Conservation (phyloP, 2,329 filamentous ascomycete genomes). For the Phyllosticta citriasiana region DNA sequence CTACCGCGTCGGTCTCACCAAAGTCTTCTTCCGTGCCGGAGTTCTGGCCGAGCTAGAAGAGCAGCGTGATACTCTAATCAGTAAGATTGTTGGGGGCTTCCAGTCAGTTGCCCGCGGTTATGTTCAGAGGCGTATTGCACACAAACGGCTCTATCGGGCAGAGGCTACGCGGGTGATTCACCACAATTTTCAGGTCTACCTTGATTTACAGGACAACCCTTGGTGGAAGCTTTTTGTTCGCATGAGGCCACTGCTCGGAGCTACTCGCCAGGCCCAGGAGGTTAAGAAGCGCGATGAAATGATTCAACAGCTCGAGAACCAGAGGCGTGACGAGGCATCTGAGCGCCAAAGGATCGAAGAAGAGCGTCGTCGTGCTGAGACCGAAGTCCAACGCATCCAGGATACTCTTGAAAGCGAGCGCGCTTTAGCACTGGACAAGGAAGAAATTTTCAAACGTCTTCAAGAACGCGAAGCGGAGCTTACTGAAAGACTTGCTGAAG, state of each 20-base stretch:
- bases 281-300: constrained; percentile 92
- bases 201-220: constrained; percentile 79
- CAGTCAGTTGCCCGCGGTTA: constrained; percentile 89
- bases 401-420: constrained; percentile 93
- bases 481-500: constrained; percentile 82
- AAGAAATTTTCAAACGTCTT: constrained; percentile 96
- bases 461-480: constrained; percentile 86
- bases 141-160: constrained; percentile 87
- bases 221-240: constrained; percentile 96
- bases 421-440: constrained; percentile 91
- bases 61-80: constrained; percentile 82
- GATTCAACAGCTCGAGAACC: constrained; percentile 77
- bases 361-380: constrained; percentile 75
- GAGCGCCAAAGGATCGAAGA: constrained; percentile 79
- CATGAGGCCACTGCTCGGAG: constrained; percentile 90
- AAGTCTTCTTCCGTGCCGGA: constrained; percentile 95
- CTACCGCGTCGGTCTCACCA: constrained; percentile 89
- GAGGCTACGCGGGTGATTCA: constrained; percentile 94
- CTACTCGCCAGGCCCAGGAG: constrained; percentile 82
- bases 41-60: constrained; percentile 96
- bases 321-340: constrained; percentile 65
- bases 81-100: constrained; percentile 86
- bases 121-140: constrained; percentile 73
- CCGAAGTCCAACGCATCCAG: constrained; percentile 81
- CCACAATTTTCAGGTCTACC: constrained; percentile 84